A percentile compares a stretch with the other conserved stretches of the same genome.
Evolutionary conservation across 768 basidiomycete species (phyloP).

Genomic region (Tephrocybe sp.): DNA sequence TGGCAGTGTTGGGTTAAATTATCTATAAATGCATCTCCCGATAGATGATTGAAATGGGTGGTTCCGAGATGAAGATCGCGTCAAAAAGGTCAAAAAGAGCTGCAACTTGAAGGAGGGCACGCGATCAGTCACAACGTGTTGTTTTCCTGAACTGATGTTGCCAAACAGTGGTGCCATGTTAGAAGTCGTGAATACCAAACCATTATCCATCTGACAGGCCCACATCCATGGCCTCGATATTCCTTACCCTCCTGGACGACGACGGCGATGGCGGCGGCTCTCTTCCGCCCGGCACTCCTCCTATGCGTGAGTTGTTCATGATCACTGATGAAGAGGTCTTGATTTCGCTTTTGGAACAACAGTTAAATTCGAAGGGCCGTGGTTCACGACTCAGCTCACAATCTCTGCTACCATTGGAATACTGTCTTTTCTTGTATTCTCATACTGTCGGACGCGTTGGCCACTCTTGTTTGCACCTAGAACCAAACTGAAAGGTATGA

Average conservation of each 20-base stretch:
- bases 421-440: constrained; percentile 83
- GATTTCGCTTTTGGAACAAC: background rate
- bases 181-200: background rate
- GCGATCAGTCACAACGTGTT: constrained; percentile 1
- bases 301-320: constrained; percentile 22
- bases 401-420: constrained; percentile 80
- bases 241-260: constrained; percentile 23
- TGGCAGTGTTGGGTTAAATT: no score
- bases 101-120: background rate
- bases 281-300: constrained; percentile 29
- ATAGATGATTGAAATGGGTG: no score
- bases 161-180: constrained; percentile 7
- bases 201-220: background rate
- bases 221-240: constrained; percentile 16
- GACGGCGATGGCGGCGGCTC: constrained; percentile 37
- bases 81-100: no score
- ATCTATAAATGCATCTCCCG: no score
- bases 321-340: background rate
- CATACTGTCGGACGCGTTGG: constrained; percentile 85
- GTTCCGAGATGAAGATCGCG: no score
- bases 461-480: constrained; percentile 89
- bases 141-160: background rate
- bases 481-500: constrained; percentile 87
- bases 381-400: constrained; percentile 89
- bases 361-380: constrained; percentile 89